phyloP scores from a whole-genome alignment of 495 filamentous ascomycete species.

The Lophiostoma macrostomum region DNA sequence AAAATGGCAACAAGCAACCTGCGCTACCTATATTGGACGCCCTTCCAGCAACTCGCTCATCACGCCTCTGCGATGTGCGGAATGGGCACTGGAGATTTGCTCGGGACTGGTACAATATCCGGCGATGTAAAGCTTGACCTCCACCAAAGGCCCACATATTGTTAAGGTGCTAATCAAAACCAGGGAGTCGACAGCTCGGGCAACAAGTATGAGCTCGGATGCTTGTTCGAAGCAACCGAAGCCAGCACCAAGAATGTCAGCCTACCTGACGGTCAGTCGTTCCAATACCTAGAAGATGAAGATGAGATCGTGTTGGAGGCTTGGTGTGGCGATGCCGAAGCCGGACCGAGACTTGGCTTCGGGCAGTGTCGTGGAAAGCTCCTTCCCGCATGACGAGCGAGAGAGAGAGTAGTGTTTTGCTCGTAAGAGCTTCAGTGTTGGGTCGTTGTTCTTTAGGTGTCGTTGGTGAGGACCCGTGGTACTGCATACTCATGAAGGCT shows the following conservation, averaged over 20 bases:
- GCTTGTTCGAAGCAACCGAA: constrained; percentile 33
- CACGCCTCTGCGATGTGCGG: constrained; percentile 33
- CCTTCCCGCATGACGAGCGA: too few relatives aligned
- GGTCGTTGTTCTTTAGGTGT: too few relatives aligned
- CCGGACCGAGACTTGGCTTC: constrained; percentile 28
- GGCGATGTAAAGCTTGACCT: too few relatives aligned
- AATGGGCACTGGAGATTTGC: constrained; percentile 31
- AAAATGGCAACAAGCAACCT: constrained; percentile 30
- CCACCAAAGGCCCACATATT: too few relatives aligned
- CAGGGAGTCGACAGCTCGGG: too few relatives aligned
- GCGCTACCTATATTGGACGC: constrained; percentile 33
- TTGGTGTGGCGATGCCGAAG: constrained; percentile 30
- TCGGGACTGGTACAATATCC: constrained; percentile 36
- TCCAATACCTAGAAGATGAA: constrained; percentile 33
- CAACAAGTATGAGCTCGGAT: constrained; percentile 30
- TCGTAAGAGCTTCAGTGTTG: too few relatives aligned
- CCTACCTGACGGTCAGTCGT: constrained; percentile 19
- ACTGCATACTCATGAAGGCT: too few relatives aligned
- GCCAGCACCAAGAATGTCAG: constrained; percentile 11
- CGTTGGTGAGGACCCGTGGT: too few relatives aligned
- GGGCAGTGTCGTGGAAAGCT: constrained; percentile 32
- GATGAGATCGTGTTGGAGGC: constrained; percentile 34
- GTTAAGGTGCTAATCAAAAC: too few relatives aligned
- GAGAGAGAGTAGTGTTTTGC: too few relatives aligned
- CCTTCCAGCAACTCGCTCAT: constrained; percentile 36